A percentile compares a stretch with the other conserved stretches of the same genome.
These are phyloP conservation scores for Venturia carpophila DNA, from an alignment of 2,329 filamentous ascomycete species.

Conservation along the genomic window DNA sequence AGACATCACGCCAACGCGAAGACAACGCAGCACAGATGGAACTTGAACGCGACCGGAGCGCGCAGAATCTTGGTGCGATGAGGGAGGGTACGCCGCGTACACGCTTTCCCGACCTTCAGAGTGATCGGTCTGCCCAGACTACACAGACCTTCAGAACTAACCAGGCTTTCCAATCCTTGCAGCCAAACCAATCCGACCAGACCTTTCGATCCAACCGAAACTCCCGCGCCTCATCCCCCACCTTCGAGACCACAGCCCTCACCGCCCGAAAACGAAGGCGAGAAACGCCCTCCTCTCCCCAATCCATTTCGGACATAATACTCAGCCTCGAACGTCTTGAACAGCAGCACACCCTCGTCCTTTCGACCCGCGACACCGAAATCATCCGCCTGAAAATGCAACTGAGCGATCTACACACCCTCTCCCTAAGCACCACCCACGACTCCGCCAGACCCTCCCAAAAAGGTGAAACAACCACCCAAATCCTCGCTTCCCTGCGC, in stretches of 20 bases:
- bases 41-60: neutral
- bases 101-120: neutral
- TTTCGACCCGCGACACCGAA: neutral
- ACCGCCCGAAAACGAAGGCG: neutral
- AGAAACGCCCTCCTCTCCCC: neutral
- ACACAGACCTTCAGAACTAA: neutral
- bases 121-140: too few species aligned
- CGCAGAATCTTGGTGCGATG: neutral
- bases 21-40: neutral
- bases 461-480: neutral
- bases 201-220: neutral
- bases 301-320: neutral
- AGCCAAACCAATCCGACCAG: neutral
- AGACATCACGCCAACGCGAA: neutral
- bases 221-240: neutral
- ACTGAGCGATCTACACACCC: neutral
- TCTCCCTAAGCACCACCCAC: neutral
- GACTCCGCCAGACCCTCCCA: neutral
- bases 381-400: conserved; percentile 2
- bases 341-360: conserved; percentile 3
- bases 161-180: neutral
- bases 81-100: neutral
- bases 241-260: neutral
- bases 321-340: neutral
- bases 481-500: neutral